Conservation (phyloP, 2,329 filamentous ascomycete species). For the Talaromyces rugulosus region DNA sequence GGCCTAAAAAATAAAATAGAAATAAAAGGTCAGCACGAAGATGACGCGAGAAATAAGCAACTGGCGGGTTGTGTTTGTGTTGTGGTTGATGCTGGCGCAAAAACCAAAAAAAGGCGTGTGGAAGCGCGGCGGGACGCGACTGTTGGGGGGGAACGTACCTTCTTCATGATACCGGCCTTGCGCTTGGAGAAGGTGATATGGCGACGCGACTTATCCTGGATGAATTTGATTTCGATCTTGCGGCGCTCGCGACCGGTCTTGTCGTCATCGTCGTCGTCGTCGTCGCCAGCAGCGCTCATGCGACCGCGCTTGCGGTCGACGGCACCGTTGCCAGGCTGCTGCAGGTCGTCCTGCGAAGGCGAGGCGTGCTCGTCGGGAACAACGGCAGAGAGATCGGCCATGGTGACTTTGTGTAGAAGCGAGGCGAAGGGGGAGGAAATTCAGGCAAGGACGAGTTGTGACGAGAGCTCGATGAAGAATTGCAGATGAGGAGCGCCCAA, state of each 20-base stretch:
- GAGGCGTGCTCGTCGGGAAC: constrained; percentile 66
- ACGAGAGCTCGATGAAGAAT: constrained; percentile 11
- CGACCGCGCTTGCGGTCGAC: constrained; percentile 80
- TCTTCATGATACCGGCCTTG: constrained; percentile 99
- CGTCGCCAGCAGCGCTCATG: constrained; percentile 71
- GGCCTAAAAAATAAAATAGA: constrained; percentile 54
- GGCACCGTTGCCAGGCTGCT: constrained; percentile 58
- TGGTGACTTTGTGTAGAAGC: constrained; percentile 30
- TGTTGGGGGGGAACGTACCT: constrained; percentile 60
- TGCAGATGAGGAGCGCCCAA: constrained; percentile 31
- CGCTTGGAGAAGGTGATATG: constrained; percentile 99
- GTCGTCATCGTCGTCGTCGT: constrained; percentile 96
- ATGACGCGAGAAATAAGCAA: not conserved
- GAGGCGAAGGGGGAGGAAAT: constrained; percentile 9
- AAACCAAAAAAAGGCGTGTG: not conserved
- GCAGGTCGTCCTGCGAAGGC: constrained; percentile 68
- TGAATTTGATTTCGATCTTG: constrained; percentile 99
- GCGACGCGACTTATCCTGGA: constrained; percentile 97
- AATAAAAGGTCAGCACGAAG: not conserved
- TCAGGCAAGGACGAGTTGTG: constrained; percentile 6
- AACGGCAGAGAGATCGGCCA: constrained; percentile 78
- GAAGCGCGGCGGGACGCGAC: constrained; percentile 12
- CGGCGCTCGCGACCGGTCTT: constrained; percentile 96
- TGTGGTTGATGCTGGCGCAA: not conserved
- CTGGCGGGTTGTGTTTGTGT: not conserved